phyloP scores from a whole-genome alignment of 192 early-diverging fungal species.

The Geosiphon pyriformis region DNA sequence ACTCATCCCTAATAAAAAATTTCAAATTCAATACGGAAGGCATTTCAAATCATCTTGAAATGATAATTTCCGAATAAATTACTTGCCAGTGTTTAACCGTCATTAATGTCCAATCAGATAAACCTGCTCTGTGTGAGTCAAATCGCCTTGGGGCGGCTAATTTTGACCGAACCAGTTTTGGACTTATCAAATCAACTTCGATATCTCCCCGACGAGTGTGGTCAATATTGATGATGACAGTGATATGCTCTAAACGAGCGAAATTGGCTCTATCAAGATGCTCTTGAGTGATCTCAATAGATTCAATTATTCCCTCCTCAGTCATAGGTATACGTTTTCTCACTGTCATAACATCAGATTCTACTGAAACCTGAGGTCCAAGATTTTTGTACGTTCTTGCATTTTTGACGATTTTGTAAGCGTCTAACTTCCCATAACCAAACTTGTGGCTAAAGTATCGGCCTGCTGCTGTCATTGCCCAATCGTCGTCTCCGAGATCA shows the following conservation, averaged over 20 bases:
- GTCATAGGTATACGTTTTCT: slow-evolving; percentile 50
- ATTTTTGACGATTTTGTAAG: slow-evolving; percentile 70
- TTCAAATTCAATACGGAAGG: no score
- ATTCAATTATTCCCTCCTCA: slow-evolving; percentile 32
- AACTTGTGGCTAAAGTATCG: slow-evolving; percentile 87
- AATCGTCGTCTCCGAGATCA: slow-evolving; percentile 61
- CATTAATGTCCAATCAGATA: slow-evolving; percentile 90
- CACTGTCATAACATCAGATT: slow-evolving; percentile 35
- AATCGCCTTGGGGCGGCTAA: slow-evolving; percentile 58
- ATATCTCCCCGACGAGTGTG: slow-evolving; percentile 84
- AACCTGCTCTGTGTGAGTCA: slow-evolving; percentile 66
- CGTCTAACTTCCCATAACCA: slow-evolving; percentile 91
- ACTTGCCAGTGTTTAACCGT: slow-evolving; percentile 91
- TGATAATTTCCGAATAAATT: background rate
- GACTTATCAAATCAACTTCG: slow-evolving; percentile 74
- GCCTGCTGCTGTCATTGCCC: slow-evolving; percentile 63
- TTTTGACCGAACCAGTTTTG: slow-evolving; percentile 56
- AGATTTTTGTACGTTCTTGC: slow-evolving; percentile 66
- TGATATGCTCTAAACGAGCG: slow-evolving; percentile 76
- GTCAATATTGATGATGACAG: slow-evolving; percentile 75
- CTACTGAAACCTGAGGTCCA: slow-evolving; percentile 56
- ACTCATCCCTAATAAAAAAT: slow-evolving; percentile 86
- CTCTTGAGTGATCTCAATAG: slow-evolving; percentile 41
- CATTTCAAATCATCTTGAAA: no score
- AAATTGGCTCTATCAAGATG: slow-evolving; percentile 45